phyloP scores from a whole-genome alignment of 352 stramenopile species.

The Globisporangium spiculum region DNA sequence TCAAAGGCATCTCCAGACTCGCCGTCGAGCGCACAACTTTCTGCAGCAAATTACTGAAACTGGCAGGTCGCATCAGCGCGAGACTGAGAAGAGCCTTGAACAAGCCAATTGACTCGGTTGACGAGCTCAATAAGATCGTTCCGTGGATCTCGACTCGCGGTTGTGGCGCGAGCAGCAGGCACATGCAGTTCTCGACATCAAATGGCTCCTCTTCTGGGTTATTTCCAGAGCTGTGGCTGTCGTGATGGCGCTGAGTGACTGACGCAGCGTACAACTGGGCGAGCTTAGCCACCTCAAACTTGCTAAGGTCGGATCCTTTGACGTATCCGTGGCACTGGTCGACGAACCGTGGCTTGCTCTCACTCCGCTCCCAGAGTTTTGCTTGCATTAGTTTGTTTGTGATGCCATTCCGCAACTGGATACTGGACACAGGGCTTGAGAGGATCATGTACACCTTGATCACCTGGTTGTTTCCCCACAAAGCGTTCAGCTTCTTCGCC shows the following conservation, averaged over 20 bases:
- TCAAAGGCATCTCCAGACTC: slow-evolving; percentile 30
- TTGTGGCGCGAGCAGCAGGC: slow-evolving; percentile 41
- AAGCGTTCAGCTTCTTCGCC: slow-evolving; percentile 24
- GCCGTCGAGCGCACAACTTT: slow-evolving; percentile 35
- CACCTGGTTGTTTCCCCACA: slow-evolving; percentile 44
- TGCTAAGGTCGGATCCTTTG: slow-evolving; percentile 26
- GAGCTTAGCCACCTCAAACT: slow-evolving; percentile 31
- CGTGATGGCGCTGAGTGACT: slow-evolving; percentile 4
- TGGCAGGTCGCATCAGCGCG: slow-evolving; percentile 14
- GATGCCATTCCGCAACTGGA: slow-evolving; percentile 41
- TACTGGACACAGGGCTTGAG: slow-evolving; percentile 21
- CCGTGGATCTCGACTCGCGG: slow-evolving; percentile 44
- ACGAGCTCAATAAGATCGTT: slow-evolving; percentile 25
- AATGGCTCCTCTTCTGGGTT: slow-evolving; percentile 20
- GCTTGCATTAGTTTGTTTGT: slow-evolving; percentile 39
- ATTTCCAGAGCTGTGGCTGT: background rate
- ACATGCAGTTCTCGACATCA: slow-evolving; percentile 38
- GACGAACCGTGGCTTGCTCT: slow-evolving; percentile 44
- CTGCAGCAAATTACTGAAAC: slow-evolving; percentile 32
- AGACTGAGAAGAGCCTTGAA: slow-evolving; percentile 34
- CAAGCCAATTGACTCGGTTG: slow-evolving; percentile 20
- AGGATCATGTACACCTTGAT: slow-evolving; percentile 56
- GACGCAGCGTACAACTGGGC: slow-evolving; percentile 27
- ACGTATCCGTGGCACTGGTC: slow-evolving; percentile 63
- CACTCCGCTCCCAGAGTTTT: slow-evolving; percentile 26